Percentiles rank a stretch among this genome's conserved stretches.
Conservation (phyloP, 2,329 filamentous ascomycete species). For the Macrophomina pseudophaseolina region DNA sequence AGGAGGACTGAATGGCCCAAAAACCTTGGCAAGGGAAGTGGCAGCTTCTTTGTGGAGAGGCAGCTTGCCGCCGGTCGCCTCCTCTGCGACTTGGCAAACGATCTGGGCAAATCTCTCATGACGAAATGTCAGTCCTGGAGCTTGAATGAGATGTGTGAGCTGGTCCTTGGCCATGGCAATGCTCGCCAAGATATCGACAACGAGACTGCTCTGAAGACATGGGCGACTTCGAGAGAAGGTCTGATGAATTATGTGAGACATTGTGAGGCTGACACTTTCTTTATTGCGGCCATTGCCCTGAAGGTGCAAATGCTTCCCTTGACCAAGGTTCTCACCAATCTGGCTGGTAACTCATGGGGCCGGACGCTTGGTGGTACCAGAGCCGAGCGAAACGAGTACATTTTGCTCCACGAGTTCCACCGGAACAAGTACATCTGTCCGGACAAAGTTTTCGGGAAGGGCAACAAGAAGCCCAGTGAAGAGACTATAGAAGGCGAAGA, state of each 20-base stretch:
- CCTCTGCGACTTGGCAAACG: constrained; percentile 92
- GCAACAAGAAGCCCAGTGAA: constrained; percentile 73
- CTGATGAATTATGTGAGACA: constrained; percentile 93
- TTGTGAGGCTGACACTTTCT: constrained; percentile 94
- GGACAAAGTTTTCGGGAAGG: constrained; percentile 85
- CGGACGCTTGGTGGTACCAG: constrained; percentile 93
- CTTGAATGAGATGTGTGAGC: constrained; percentile 93
- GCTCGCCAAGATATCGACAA: constrained; percentile 84
- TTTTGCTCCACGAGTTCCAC: constrained; percentile 95
- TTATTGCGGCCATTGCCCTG: constrained; percentile 87
- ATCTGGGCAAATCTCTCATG: constrained; percentile 97
- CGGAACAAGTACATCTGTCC: constrained; percentile 98
- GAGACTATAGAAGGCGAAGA: constrained; percentile 73
- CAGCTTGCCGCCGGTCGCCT: constrained; percentile 87
- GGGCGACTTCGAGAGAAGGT: constrained; percentile 82
- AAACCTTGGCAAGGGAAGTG: constrained; percentile 81
- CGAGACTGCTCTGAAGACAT: constrained; percentile 83
- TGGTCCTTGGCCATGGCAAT: constrained; percentile 78
- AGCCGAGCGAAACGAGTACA: constrained; percentile 98
- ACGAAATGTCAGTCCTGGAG: constrained; percentile 97
- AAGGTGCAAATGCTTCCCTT: constrained; percentile 90
- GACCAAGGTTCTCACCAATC: constrained; percentile 92
- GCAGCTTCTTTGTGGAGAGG: constrained; percentile 91
- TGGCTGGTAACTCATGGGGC: constrained; percentile 98
- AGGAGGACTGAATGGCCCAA: constrained; percentile 85